These are phyloP conservation scores for Ephemerocybe angulata DNA, from an alignment of 768 basidiomycete genomes.

Conservation along the genomic window DNA sequence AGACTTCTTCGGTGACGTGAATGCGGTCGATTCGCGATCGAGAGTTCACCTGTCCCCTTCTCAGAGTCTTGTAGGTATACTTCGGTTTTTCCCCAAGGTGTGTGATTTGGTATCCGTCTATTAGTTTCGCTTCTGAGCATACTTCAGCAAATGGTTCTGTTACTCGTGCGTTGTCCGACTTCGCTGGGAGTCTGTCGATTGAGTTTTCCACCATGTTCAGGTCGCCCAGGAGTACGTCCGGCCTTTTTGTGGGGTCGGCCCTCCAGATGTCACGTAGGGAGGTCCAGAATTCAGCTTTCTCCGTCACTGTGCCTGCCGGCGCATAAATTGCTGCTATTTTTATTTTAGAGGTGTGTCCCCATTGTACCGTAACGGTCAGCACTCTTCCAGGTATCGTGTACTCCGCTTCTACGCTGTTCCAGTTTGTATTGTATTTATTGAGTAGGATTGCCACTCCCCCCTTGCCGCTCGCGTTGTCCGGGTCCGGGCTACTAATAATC, in stretches of 20 bases:
- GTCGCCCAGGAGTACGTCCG: conserved; percentile 37
- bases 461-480: conserved; percentile 12
- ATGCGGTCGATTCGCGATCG: conserved; percentile 31
- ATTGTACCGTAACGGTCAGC: conserved; percentile 11
- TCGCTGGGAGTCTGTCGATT: conserved; percentile 26
- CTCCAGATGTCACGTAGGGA: conserved; percentile 10
- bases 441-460: conserved; percentile 32
- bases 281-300: conserved; percentile 30
- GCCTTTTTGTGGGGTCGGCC: conserved; percentile 10
- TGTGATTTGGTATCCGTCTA: conserved; percentile 27
- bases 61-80: conserved; percentile 22
- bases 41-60: background rate
- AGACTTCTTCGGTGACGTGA: conserved; percentile 16
- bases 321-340: conserved; percentile 33
- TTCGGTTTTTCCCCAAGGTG: conserved; percentile 11
- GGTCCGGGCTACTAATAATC: background rate
- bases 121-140: conserved; percentile 9
- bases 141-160: conserved; percentile 16
- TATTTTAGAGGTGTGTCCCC: conserved; percentile 16
- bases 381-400: conserved; percentile 27
- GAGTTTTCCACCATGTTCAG: conserved; percentile 38
- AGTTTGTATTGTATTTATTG: conserved; percentile 25
- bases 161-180: conserved; percentile 12
- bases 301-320: conserved; percentile 23
- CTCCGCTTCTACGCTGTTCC: conserved; percentile 5